These are phyloP conservation scores for Graphilbum fragrans DNA, from an alignment of 2,329 filamentous ascomycete genomes.

Conservation along the genomic window DNA sequence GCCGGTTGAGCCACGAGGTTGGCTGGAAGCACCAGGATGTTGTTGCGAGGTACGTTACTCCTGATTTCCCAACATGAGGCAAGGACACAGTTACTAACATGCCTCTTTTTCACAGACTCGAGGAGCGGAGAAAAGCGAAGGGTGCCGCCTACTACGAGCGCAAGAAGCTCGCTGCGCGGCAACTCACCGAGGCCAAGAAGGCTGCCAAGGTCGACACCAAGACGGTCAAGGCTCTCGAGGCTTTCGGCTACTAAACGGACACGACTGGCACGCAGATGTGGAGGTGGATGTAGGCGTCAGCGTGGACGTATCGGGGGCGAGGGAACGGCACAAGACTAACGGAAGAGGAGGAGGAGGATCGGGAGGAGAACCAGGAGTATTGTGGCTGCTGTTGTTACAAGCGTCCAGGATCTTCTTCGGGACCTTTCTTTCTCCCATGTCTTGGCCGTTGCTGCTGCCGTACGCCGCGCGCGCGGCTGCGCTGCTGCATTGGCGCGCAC, in stretches of 20 bases:
- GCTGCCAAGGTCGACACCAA: conserved; percentile 75
- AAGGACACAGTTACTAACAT: not conserved
- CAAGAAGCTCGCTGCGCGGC: conserved; percentile 93
- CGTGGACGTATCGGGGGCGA: no score
- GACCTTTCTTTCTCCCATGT: not conserved
- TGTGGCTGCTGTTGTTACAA: not conserved
- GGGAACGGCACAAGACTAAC: not conserved
- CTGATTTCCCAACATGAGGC: not conserved
- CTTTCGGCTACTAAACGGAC: conserved; percentile 70
- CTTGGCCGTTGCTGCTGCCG: not conserved
- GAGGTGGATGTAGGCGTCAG: not conserved
- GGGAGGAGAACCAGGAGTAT: not conserved
- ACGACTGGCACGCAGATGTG: not conserved
- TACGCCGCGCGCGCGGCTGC: no score
- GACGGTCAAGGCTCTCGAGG: conserved; percentile 77
- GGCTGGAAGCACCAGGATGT: conserved; percentile 99
- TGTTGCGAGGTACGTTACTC: conserved; percentile 82
- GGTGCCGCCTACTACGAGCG: conserved; percentile 98
- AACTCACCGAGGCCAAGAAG: conserved; percentile 88
- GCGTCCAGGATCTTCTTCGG: not conserved
- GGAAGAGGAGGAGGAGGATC: not conserved
- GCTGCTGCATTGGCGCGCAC: not conserved
- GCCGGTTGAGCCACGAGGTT: conserved; percentile 95
- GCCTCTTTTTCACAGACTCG: conserved; percentile 54
- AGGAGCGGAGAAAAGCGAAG: conserved; percentile 99